Evolutionary conservation across 1,284 basidiomycete species (phyloP), one percentile per base, ranked within the genome.

Genomic region (Rhodotorula sp.): DNA sequence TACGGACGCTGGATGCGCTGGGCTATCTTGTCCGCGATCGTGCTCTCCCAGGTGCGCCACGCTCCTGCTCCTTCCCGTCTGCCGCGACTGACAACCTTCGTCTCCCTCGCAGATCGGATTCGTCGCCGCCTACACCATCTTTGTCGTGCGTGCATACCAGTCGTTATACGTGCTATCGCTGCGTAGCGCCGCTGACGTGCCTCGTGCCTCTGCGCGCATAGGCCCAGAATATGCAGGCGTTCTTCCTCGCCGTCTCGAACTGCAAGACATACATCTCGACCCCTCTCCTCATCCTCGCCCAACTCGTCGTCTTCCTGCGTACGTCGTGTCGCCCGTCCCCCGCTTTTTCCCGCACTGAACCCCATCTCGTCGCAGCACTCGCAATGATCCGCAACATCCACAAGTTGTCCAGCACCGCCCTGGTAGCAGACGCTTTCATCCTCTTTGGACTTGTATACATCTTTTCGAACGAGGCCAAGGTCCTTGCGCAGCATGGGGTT

Each of bases 401-500:
- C 34, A 97, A 96, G 81, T 84, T 99, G 47, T 94, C 92, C 76
- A 89, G 89, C 1, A 91, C 94, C 0, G 96, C 94, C 0, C 86
- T 99, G 52, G 81, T 98, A 30, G 96, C 96, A 4, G 96, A 99
- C 79, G 93, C 84, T 2, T 99, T 99, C 82, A 99, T 99, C 78
- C 84, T 99, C 17, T 86, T 90, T 32, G 95, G 96, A 5, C 82
- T 85, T 46, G 62, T 82, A 36, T 83, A 82, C 71, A 76, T 79
- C 67, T 78, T 79, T 53, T 84, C 88, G 20, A 90, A 88, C 78
- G 94, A 97, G 80, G 82, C 90, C 61, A 81, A 82, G 0, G 83
- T 90, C 39, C 85, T 96, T 67, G 83, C 84, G 0, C 78, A 84
- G 10, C 80, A 84, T 24, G 94, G 94, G 6, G 81, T 91, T 22